phyloP scores from a whole-genome alignment of 805 yeast genomes.

The Teunomyces aglyptinius region DNA sequence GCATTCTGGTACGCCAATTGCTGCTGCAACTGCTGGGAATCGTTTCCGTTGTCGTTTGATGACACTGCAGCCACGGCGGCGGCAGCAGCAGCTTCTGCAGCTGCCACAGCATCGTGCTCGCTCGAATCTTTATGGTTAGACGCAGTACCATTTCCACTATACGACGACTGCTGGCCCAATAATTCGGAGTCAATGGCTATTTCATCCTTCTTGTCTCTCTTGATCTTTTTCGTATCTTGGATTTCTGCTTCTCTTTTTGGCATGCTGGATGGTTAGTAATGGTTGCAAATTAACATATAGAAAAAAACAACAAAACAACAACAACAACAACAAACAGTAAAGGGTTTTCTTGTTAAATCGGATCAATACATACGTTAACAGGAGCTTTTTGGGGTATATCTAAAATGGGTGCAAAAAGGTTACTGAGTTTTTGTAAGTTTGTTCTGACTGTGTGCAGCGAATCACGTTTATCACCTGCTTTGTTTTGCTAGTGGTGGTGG shows the following conservation, averaged over 20 bases:
- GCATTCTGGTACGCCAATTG: conserved; percentile 19
- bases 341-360: neutral
- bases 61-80: conserved; percentile 24
- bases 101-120: conserved; percentile 24
- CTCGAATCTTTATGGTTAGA: conserved; percentile 4
- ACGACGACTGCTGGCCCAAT: conserved; percentile 40
- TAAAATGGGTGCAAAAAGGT: conserved; percentile 1
- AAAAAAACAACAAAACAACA: neutral
- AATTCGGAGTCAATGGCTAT: conserved; percentile 43
- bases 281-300: neutral
- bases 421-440: neutral
- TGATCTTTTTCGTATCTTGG: conserved; percentile 10
- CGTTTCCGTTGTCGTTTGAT: conserved; percentile 11
- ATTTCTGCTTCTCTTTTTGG: conserved; percentile 14
- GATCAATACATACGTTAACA: neutral
- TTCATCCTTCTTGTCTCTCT: conserved; percentile 14
- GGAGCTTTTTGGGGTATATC: neutral
- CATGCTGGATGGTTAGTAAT: conserved; percentile 13
- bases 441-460: conserved; percentile 4
- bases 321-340: neutral
- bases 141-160: conserved; percentile 12
- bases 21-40: conserved; percentile 16
- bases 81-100: conserved; percentile 28
- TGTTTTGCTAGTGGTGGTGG: conserved; percentile 3
- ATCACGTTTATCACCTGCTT: conserved; percentile 8